These are phyloP conservation scores for Ambrosia artemisiifolia DNA, from an alignment of 129 eudicot genomes.

Conservation along the genomic window DNA sequence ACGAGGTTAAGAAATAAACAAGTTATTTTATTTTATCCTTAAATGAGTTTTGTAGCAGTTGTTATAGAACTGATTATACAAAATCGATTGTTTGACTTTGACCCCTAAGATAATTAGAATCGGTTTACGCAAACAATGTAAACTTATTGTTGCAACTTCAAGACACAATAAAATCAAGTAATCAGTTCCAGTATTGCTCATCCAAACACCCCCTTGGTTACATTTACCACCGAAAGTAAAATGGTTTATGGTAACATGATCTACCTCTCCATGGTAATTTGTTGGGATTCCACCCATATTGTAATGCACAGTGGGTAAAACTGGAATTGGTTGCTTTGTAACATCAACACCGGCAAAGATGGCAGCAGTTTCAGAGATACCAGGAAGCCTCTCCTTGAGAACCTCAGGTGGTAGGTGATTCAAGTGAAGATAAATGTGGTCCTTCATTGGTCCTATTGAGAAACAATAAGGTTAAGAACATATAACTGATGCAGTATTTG, in stretches of 20 bases:
- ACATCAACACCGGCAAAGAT: conserved; percentile 99
- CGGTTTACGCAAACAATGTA: not conserved
- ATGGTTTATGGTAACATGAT: not conserved
- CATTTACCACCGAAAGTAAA: conserved; percentile 2
- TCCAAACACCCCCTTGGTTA: conserved; percentile 10
- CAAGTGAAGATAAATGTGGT: conserved; percentile 94
- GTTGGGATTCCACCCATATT: conserved; percentile 99
- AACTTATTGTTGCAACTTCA: not conserved
- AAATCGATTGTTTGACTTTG: not conserved
- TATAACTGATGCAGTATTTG: not conserved
- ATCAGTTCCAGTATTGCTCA: not conserved
- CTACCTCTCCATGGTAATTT: conserved; percentile 95
- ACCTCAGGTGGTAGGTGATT: conserved; percentile 99
- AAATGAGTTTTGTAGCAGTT: not conserved
- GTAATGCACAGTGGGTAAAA: conserved; percentile 95
- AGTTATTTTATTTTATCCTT: not conserved
- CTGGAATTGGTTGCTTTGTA: conserved; percentile 99
- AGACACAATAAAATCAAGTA: not conserved
- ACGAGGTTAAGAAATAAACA: not conserved
- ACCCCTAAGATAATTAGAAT: not conserved
- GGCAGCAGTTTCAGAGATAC: conserved; percentile 99
- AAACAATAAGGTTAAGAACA: conserved; percentile 8
- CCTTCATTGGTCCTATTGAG: conserved; percentile 80
- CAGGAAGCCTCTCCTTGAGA: conserved; percentile 98
- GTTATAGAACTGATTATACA: not conserved